phyloP scores from a whole-genome alignment of 1,284 basidiomycete species.

The Athelia psychrophila region DNA sequence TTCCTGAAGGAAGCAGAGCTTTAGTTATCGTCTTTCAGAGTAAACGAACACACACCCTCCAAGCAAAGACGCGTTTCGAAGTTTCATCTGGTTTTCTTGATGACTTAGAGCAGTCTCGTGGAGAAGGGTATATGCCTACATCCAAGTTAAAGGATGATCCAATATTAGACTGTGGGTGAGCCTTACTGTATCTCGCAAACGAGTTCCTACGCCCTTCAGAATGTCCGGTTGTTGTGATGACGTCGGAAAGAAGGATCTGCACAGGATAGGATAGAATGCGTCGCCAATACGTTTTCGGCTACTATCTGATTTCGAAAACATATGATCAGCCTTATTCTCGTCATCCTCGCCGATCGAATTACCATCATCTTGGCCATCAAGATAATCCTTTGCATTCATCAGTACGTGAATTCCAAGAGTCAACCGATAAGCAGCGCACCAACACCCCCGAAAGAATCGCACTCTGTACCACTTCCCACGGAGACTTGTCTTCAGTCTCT shows the following conservation, averaged over 20 bases:
- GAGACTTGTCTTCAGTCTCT: slow-evolving; percentile 11
- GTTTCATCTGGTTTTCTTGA: slow-evolving; percentile 23
- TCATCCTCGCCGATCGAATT: no score
- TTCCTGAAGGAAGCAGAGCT: slow-evolving; percentile 17
- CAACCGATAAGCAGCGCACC: slow-evolving; percentile 20
- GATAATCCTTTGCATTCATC: slow-evolving; percentile 8
- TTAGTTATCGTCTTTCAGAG: background rate
- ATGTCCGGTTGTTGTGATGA: background rate
- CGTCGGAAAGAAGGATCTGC: slow-evolving; percentile 12
- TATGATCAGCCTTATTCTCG: no score
- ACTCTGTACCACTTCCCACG: slow-evolving; percentile 35
- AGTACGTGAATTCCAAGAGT: background rate
- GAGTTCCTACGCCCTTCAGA: no score
- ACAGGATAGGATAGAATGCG: slow-evolving; percentile 16
- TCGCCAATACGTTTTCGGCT: slow-evolving; percentile 13
- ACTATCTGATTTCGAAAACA: slow-evolving; percentile 4
- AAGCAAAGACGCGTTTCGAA: slow-evolving; percentile 28
- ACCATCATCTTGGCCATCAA: slow-evolving; percentile 10
- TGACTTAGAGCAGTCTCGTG: slow-evolving; percentile 26
- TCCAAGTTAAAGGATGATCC: background rate
- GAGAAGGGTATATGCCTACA: slow-evolving; percentile 32
- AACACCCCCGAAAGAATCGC: slow-evolving; percentile 41
- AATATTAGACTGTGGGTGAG: no score
- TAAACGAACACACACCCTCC: slow-evolving; percentile 28
- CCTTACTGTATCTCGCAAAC: no score